A percentile compares a stretch with the other conserved stretches of the same genome.
phyloP scores from a whole-genome alignment of 257 asterid species.

The Penstemon davidsonii region DNA sequence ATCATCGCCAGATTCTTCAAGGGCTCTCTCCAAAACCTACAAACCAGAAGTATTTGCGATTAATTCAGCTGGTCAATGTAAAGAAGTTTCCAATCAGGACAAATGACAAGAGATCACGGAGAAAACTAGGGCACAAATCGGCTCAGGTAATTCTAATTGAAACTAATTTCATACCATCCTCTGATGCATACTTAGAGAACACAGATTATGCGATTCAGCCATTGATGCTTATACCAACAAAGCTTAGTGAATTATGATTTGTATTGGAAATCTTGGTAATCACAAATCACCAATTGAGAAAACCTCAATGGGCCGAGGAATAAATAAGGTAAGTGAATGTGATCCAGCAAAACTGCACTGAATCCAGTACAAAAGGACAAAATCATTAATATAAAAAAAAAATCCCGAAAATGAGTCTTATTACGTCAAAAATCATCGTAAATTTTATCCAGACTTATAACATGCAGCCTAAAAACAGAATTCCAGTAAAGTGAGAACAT shows the following conservation, averaged over 20 bases:
- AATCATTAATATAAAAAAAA: background rate
- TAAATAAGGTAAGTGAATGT: constrained; percentile 21
- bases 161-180: constrained; percentile 25
- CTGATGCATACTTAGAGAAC: constrained; percentile 7
- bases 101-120: background rate
- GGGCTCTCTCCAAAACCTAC: constrained; percentile 75
- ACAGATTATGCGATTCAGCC: background rate
- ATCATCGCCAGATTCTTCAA: constrained; percentile 73
- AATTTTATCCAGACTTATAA: background rate
- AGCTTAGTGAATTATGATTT: too few species aligned
- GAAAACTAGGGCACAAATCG: constrained; percentile 17
- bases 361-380: constrained; percentile 23
- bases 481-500: background rate
- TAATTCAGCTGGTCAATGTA: constrained; percentile 6
- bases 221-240: constrained; percentile 8
- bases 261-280: constrained; percentile 4
- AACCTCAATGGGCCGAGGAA: constrained; percentile 6
- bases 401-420: background rate
- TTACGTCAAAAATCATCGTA: background rate
- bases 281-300: constrained; percentile 6
- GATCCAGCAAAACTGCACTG: background rate
- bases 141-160: constrained; percentile 5
- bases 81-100: constrained; percentile 14
- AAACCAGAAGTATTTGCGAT: constrained; percentile 32
- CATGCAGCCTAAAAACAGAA: background rate